Evolutionary conservation across 768 basidiomycete genomes (phyloP), one percentile per base, ranked within the genome.

Genomic region (Cyclocybe cylindracea): DNA sequence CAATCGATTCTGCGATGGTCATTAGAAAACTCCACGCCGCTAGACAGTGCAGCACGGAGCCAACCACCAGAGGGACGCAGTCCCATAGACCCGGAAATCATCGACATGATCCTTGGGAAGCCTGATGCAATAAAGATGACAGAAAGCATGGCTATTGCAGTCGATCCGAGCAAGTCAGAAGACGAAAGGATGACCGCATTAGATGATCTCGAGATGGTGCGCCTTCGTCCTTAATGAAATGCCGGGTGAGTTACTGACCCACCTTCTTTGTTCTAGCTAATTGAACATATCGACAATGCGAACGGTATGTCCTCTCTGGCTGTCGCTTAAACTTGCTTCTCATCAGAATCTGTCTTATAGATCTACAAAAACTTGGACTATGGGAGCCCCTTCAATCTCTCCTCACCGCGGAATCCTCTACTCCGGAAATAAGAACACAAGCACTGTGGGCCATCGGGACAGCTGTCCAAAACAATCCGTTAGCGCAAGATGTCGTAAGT

Each of bases 201-300:
- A n/a, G n/a, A n/a, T n/a, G n/a, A n/a, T n/a, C n/a, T n/a, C 31
- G 94, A 96, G 71, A 88, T 94, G 91, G 92, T 89, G 46, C 45
- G 82, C 65, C 8, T 24, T 4, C 10, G 10, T 37, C 31, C 10
- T 44, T 32, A 53, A 45, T 39, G 4, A 45, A 34, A 24, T 46
- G 16, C 14, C 7, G 11, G 39, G 8, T 46, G 39, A 32, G 31
- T 33, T 35, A 10, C 29, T 29, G 16, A 38, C 36, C 5, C 3
- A 24, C 24, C n/a, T 24, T 24, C 16, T 24, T 54, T 41, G 37
- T 10, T 43, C 24, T 58, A 94, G 93, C 74, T 95, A 29, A 77
- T 95, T 49, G 91, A 96, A 66, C 82, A 82, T 37, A 91, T 96
- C 47, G 94, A 96, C 61, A 96, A 96, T 66, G n/a, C n/a, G 0